phyloP scores from a whole-genome alignment of 768 basidiomycete genomes.

The Baorangia bicolor region DNA sequence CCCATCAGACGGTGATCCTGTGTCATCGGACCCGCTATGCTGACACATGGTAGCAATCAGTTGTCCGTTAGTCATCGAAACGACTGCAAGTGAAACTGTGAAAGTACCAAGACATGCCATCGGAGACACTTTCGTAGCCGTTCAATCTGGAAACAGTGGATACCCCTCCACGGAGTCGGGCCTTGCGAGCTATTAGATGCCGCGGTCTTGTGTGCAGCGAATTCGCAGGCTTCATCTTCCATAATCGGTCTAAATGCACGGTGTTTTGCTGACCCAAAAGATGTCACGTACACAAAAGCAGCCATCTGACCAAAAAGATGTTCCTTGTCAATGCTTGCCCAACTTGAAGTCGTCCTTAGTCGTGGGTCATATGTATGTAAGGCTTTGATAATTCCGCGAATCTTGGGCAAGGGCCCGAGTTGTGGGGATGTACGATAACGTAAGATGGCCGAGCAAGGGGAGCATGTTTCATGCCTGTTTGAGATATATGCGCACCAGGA shows the following conservation, averaged over 20 bases:
- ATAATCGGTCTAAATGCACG: neutral
- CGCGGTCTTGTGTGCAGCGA: neutral
- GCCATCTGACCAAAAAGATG: neutral
- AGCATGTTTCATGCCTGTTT: slow-evolving; percentile 1
- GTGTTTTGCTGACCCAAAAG: neutral
- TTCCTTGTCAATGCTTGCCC: neutral
- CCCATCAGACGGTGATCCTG: slow-evolving; percentile 11
- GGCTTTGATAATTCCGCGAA: neutral
- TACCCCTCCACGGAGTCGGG: neutral
- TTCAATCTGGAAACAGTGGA: slow-evolving; percentile 1
- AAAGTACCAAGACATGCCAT: neutral
- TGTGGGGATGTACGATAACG: slow-evolving; percentile 10
- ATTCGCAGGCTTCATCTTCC: neutral
- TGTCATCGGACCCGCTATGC: slow-evolving; percentile 16
- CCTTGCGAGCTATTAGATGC: neutral
- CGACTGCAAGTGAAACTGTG: neutral
- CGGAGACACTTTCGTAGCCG: neutral
- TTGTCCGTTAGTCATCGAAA: slow-evolving; percentile 8
- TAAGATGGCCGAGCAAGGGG: too few species aligned
- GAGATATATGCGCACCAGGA: neutral
- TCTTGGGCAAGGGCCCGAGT: slow-evolving; percentile 4
- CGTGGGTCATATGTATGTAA: neutral
- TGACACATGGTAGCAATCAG: slow-evolving; percentile 7
- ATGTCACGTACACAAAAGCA: slow-evolving; percentile 3
- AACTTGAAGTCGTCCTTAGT: too few species aligned